Evolutionary conservation across 2,329 filamentous ascomycete genomes (phyloP).

Genomic region (Dactylellina sp.): DNA sequence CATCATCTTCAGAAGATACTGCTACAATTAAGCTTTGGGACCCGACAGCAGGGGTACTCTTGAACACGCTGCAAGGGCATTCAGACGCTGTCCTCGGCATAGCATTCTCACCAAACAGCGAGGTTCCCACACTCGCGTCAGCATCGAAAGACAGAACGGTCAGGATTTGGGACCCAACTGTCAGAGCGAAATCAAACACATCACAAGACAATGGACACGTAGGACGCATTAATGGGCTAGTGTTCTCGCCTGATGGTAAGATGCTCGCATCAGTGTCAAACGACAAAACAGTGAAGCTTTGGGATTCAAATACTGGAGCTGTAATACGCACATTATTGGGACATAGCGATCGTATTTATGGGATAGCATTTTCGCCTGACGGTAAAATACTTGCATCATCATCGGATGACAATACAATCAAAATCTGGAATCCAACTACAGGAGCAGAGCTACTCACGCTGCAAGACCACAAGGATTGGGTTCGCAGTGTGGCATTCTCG

Average conservation of each 20-base stretch:
- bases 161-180: conserved; percentile 5
- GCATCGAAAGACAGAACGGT: neutral
- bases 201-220: neutral
- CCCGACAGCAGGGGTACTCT: neutral
- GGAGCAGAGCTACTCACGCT: neutral
- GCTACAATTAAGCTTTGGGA: conserved; percentile 4
- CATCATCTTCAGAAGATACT: neutral
- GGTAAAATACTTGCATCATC: neutral
- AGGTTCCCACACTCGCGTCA: neutral
- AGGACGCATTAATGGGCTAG: neutral
- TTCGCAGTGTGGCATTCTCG: conserved; percentile 6
- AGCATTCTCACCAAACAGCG: neutral
- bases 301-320: conserved; percentile 6
- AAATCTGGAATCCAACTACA: conserved; percentile 8
- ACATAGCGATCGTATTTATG: neutral
- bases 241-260: neutral
- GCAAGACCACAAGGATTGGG: neutral
- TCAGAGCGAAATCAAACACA: neutral
- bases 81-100: neutral
- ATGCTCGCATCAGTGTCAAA: conserved; percentile 14
- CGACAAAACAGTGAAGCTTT: neutral
- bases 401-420: neutral
- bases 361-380: conserved; percentile 4
- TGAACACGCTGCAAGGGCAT: neutral
- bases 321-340: neutral